Evolutionary conservation across 2,329 filamentous ascomycete genomes (phyloP), one percentile per base, ranked within the genome.

Genomic region (Colletotrichum navitas): DNA sequence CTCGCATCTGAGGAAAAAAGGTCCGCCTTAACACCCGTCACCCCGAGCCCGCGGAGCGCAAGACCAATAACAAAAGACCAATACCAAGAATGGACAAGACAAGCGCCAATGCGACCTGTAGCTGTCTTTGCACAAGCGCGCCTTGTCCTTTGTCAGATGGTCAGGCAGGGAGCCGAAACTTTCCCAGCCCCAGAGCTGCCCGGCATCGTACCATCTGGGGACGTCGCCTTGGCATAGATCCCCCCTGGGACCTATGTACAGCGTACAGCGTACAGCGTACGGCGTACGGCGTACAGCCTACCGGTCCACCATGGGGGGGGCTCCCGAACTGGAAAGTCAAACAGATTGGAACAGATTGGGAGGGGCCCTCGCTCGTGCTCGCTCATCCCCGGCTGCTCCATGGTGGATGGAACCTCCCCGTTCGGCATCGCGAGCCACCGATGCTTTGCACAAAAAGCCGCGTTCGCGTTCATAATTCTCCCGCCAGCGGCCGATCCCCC

Each of bases 391-490:
- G 41, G 39, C 29, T 26, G 63, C 68, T 52, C 68, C 63, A 70
- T 47, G 63, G 29, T 49, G 63, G 63, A 47, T 49, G 39, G 16
- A 16, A 39, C 68, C 52, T 43, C 21, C 59, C 58, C 14, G 52
- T 51, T 58, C 68, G 64, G 68, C 65, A 68, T 41, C 36, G 68
- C 26, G 45, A 71, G 68, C 68, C 59, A 59, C 59, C 68, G 65
- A 63, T 16, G 68, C 45, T 68, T 68, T 68, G 64, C 68, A 68
- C 68, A 68, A 71, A 69, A 59, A 55, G n/a, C 55, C 58, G 56
- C 49, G 56, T 54, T 55, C 21, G 26, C 39, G 43, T 71, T 63
- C 68, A 71, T 36, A 71, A 63, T n/a, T 51, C 18, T 47, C n/a
- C 47, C 32, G 18, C 59, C 29, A 51, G 65, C 59, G 29, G 68